A percentile compares a stretch with the other conserved stretches of the same genome.
These are phyloP conservation scores for Arabidopsis arenosa DNA, from an alignment of 345 rosid genomes.

Conservation along the genomic window DNA sequence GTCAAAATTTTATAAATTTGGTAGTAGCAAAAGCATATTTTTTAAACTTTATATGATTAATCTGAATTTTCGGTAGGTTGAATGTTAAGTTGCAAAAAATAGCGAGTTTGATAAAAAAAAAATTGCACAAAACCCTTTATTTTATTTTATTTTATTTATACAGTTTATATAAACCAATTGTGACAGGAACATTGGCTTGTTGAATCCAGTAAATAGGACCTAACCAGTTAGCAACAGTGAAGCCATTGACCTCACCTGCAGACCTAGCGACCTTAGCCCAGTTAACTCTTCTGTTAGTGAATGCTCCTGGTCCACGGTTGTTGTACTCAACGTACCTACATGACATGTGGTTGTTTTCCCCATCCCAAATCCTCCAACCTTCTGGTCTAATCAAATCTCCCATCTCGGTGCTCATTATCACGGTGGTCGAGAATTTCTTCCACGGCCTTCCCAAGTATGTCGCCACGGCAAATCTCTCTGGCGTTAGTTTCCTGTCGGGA, in stretches of 20 bases:
- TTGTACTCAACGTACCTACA: conserved; percentile 56
- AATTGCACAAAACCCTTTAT: too few relatives aligned
- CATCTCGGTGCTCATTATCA: conserved; percentile 56
- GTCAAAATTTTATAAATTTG: too few relatives aligned
- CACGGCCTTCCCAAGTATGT: conserved; percentile 80
- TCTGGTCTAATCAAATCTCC: conserved; percentile 67
- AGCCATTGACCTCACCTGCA: conserved; percentile 47
- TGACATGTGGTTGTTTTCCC: conserved; percentile 34
- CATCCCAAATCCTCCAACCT: conserved; percentile 62
- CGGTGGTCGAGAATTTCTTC: conserved; percentile 62
- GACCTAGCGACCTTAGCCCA: conserved; percentile 53
- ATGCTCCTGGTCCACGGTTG: conserved; percentile 70
- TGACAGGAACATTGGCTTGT: conserved; percentile 48
- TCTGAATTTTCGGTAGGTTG: too few relatives aligned
- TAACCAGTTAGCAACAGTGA: conserved; percentile 50
- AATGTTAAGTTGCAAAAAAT: too few relatives aligned
- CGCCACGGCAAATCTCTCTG: conserved; percentile 40
- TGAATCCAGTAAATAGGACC: conserved; percentile 50
- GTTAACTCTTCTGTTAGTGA: conserved; percentile 48
- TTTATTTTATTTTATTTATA: too few relatives aligned
- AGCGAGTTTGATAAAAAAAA: too few relatives aligned
- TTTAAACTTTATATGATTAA: too few relatives aligned
- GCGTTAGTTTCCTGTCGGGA: conserved; percentile 55
- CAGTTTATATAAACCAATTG: conserved; percentile 31
- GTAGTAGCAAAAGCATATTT: too few relatives aligned